Conservation (phyloP, 108 stramenopile genomes). For the Cyclotella choctawhatcheeana region DNA sequence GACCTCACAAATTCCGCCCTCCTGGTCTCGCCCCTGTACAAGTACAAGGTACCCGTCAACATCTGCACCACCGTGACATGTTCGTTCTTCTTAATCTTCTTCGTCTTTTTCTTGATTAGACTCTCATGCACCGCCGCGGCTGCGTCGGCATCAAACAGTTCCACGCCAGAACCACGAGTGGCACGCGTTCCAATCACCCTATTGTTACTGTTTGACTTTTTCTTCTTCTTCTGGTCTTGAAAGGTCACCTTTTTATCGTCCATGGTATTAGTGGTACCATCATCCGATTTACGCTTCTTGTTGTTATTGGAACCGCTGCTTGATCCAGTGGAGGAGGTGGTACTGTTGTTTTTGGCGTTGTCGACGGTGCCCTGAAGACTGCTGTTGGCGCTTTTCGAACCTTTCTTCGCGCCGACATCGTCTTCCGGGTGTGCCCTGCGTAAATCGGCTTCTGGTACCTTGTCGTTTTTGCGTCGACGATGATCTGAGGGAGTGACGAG, state of each 20-base stretch:
- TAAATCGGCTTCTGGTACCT: not conserved
- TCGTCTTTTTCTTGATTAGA: slow-evolving; percentile 31
- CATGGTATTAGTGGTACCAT: slow-evolving; percentile 13
- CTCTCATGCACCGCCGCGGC: slow-evolving; percentile 18
- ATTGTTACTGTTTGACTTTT: not conserved
- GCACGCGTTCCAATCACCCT: slow-evolving; percentile 11
- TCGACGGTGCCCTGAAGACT: not conserved
- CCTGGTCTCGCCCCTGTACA: slow-evolving; percentile 63
- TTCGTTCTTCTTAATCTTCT: slow-evolving; percentile 45
- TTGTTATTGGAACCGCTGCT: not conserved
- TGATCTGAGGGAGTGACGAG: slow-evolving; percentile 26
- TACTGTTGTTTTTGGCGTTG: not conserved
- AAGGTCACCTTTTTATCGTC: not conserved
- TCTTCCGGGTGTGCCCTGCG: not conserved
- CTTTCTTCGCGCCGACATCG: not conserved
- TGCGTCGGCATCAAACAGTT: slow-evolving; percentile 3
- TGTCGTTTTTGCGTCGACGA: slow-evolving; percentile 36
- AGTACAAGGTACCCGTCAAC: slow-evolving; percentile 70
- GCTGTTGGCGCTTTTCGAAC: not conserved
- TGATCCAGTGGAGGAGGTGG: not conserved
- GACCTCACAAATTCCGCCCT: slow-evolving; percentile 68
- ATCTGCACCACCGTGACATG: slow-evolving; percentile 62
- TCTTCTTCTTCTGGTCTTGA: slow-evolving; percentile 10
- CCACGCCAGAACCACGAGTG: slow-evolving; percentile 3
- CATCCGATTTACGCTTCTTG: slow-evolving; percentile 7